Percentiles rank a stretch among this genome's conserved stretches.
phyloP scores from a whole-genome alignment of 768 basidiomycete genomes.

The Lyophyllum atratum region DNA sequence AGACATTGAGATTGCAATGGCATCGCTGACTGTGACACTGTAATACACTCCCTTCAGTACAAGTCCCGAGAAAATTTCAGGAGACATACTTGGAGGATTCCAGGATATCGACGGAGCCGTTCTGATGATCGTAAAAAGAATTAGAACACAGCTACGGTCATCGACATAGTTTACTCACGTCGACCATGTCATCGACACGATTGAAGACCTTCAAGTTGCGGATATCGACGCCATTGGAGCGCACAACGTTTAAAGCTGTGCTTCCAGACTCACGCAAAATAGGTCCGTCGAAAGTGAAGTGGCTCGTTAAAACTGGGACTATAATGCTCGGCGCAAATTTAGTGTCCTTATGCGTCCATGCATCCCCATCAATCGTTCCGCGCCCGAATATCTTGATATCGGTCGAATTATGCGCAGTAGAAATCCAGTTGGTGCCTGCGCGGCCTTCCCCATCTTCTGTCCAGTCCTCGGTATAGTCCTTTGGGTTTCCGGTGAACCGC shows the following conservation, averaged over 20 bases:
- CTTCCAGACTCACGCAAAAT: slow-evolving; percentile 17
- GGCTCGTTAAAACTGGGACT: slow-evolving; percentile 16
- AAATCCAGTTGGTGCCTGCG: slow-evolving; percentile 18
- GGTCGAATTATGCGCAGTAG: slow-evolving; percentile 16
- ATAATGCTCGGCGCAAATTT: slow-evolving; percentile 11
- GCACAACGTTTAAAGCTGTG: slow-evolving; percentile 14
- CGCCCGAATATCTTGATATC: slow-evolving; percentile 19
- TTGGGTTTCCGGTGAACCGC: slow-evolving; percentile 12
- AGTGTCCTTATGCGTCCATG: slow-evolving; percentile 5
- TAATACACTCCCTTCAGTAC: neutral
- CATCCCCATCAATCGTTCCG: slow-evolving; percentile 18
- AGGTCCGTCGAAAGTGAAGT: slow-evolving; percentile 16
- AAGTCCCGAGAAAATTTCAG: neutral
- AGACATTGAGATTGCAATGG: slow-evolving; percentile 10
- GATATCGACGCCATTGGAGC: slow-evolving; percentile 14
- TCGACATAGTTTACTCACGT: slow-evolving; percentile 5
- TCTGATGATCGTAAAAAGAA: slow-evolving; percentile 5
- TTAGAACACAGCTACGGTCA: neutral
- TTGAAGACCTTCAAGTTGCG: slow-evolving; percentile 18
- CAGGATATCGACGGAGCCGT: slow-evolving; percentile 14
- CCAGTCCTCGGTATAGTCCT: slow-evolving; percentile 17
- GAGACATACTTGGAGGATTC: slow-evolving; percentile 18
- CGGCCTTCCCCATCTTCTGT: slow-evolving; percentile 9
- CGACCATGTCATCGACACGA: slow-evolving; percentile 10
- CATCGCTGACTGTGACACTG: slow-evolving; percentile 15